phyloP scores from a whole-genome alignment of 805 yeast species.

The Pichia sporocuriosa region DNA sequence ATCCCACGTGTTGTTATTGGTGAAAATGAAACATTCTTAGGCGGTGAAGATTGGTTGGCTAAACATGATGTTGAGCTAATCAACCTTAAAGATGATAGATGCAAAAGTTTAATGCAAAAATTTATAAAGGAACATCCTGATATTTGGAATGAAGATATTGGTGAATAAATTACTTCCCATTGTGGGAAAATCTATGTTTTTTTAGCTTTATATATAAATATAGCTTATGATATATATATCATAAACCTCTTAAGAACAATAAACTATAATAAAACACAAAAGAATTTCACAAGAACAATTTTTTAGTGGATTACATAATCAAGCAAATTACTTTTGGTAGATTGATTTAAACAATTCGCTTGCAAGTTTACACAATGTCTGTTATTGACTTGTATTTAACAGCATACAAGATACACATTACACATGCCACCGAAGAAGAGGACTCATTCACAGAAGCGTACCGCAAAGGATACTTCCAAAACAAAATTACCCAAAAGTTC shows the following conservation, averaged over 20 bases:
- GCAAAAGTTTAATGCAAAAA: slow-evolving; percentile 65
- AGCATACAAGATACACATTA: no score
- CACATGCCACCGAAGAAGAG: slow-evolving; percentile 17
- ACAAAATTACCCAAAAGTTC: not conserved
- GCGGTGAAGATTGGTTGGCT: slow-evolving; percentile 72
- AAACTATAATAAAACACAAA: no score
- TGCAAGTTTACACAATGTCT: no score
- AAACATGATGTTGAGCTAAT: slow-evolving; percentile 68
- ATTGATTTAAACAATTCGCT: no score
- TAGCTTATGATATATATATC: no score
- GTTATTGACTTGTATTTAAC: no score
- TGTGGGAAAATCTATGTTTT: no score
- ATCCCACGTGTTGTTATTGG: slow-evolving; percentile 83
- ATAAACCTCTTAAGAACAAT: no score
- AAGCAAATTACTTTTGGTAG: no score
- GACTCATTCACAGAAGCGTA: not conserved
- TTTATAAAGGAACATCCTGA: slow-evolving; percentile 75
- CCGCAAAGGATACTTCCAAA: not conserved
- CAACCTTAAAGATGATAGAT: slow-evolving; percentile 50
- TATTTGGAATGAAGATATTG: slow-evolving; percentile 81
- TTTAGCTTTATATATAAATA: no score
- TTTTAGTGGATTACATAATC: no score
- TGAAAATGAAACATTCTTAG: slow-evolving; percentile 75
- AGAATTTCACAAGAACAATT: no score
- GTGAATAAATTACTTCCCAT: slow-evolving; percentile 26